These are phyloP conservation scores for Pleurozium schreberi DNA, from an alignment of 225 moss, liverwort and hornwort genomes.

Conservation along the genomic window DNA sequence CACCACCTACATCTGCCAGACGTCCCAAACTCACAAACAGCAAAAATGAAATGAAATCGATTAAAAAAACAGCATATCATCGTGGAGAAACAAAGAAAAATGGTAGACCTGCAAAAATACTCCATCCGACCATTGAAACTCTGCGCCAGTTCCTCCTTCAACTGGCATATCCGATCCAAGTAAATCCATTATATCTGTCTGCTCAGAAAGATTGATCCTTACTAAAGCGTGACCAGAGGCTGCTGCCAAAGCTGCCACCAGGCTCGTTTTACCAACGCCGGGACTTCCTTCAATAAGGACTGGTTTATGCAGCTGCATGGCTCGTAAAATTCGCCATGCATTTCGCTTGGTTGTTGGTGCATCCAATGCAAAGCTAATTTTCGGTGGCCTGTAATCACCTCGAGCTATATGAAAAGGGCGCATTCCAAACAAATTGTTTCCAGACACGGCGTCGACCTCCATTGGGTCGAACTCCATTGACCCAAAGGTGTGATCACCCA, in stretches of 20 bases:
- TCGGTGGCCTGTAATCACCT: constrained; percentile 28
- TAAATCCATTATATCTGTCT: constrained; percentile 96
- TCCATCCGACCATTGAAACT: constrained; percentile 96
- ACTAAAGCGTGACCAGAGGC: constrained; percentile 68
- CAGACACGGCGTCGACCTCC: constrained; percentile 19
- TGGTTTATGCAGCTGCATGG: constrained; percentile 89
- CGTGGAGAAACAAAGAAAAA: background rate
- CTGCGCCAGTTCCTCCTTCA: constrained; percentile 81
- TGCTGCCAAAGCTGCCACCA: constrained; percentile 77
- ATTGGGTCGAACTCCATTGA: background rate
- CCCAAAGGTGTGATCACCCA: constrained; percentile 27
- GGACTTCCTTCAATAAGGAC: constrained; percentile 97
- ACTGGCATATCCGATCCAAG: constrained; percentile 96
- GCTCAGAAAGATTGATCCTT: constrained; percentile 91
- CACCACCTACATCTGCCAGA: background rate
- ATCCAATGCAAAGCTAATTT: constrained; percentile 48
- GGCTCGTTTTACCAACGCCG: constrained; percentile 94
- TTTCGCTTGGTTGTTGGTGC: constrained; percentile 92
- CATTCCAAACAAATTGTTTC: constrained; percentile 52
- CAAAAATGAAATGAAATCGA: background rate
- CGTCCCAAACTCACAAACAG: background rate
- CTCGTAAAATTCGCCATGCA: constrained; percentile 81
- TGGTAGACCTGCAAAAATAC: constrained; percentile 74
- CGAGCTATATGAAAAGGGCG: constrained; percentile 57
- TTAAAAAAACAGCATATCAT: background rate